phyloP scores from a whole-genome alignment of 768 basidiomycete species.

The Kwoniella sp. region DNA sequence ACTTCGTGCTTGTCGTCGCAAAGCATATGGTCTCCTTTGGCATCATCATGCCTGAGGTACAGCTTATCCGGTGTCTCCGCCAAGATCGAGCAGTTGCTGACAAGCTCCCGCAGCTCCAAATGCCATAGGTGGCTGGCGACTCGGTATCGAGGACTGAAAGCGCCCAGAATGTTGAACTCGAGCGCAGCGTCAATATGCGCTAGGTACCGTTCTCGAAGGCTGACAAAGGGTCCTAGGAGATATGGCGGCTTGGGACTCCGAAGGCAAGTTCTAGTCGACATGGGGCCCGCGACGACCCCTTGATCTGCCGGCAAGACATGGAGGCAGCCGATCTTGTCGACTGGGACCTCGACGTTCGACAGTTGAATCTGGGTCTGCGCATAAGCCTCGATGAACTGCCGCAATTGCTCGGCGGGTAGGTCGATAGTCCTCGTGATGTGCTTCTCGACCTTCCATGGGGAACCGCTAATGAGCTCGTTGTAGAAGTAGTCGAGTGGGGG shows the following conservation, averaged over 20 bases:
- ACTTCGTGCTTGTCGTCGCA: slow-evolving; percentile 38
- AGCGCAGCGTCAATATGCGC: slow-evolving; percentile 15
- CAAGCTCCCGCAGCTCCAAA: slow-evolving; percentile 15
- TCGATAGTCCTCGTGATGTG: not conserved
- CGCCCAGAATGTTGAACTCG: not conserved
- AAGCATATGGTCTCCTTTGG: slow-evolving; percentile 46
- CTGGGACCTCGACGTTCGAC: not conserved
- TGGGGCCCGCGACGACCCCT: slow-evolving; percentile 2
- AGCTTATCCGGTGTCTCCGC: slow-evolving; percentile 7
- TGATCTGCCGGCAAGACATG: not conserved
- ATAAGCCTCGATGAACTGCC: slow-evolving; percentile 9
- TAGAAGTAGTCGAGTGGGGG: slow-evolving; percentile 14
- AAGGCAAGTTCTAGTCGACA: not conserved
- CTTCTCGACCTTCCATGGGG: not conserved
- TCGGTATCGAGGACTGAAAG: not conserved
- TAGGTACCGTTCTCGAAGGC: slow-evolving; percentile 15
- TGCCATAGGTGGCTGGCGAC: slow-evolving; percentile 12
- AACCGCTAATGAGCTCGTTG: slow-evolving; percentile 5
- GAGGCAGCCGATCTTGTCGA: slow-evolving; percentile 13
- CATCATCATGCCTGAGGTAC: slow-evolving; percentile 35
- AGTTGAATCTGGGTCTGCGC: not conserved
- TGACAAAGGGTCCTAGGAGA: slow-evolving; percentile 20
- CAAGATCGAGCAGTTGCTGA: slow-evolving; percentile 2
- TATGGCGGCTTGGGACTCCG: slow-evolving; percentile 10
- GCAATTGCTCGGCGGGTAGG: not conserved